A percentile compares a stretch with the other conserved stretches of the same genome.
Evolutionary conservation across 768 basidiomycete genomes (phyloP).

Genomic region (Mycena galopus): DNA sequence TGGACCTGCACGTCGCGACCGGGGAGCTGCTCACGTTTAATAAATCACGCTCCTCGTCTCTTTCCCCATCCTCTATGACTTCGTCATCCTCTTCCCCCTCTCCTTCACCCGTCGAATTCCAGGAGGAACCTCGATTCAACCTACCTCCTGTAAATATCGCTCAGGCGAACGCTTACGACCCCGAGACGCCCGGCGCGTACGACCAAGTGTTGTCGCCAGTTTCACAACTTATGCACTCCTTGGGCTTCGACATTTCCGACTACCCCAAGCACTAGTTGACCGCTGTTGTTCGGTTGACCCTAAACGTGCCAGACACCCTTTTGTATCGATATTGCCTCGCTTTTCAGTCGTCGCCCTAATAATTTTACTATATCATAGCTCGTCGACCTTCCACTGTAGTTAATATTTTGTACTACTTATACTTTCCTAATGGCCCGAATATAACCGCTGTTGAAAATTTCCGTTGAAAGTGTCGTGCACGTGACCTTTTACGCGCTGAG

Average conservation of each 20-base stretch:
- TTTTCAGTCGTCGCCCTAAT: conserved; percentile 24
- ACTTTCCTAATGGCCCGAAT: conserved; percentile 22
- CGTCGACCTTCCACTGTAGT: conserved; percentile 36
- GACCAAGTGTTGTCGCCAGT: conserved; percentile 22
- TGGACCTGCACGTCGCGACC: conserved; percentile 1
- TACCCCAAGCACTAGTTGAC: conserved; percentile 16
- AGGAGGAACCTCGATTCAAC: conserved; percentile 1
- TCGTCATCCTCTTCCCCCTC: conserved; percentile 26
- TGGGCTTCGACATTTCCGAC: conserved; percentile 1
- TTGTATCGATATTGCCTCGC: conserved; percentile 29
- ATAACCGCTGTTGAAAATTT: background rate
- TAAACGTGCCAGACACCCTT: background rate
- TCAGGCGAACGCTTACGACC: conserved; percentile 18
- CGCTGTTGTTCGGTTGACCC: conserved; percentile 28
- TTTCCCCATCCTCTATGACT: conserved; percentile 13
- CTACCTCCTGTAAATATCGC: conserved; percentile 15
- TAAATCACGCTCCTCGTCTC: conserved; percentile 23
- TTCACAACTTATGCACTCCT: conserved; percentile 14
- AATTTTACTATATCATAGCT: conserved; percentile 31
- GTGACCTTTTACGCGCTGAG: conserved; percentile 6
- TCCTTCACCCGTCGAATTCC: conserved; percentile 20
- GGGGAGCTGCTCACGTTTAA: conserved; percentile 16
- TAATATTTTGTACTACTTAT: conserved; percentile 27
- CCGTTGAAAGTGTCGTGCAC: background rate
- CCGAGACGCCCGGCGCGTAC: conserved; percentile 2